Evolutionary conservation across 192 early-diverging fungal genomes (phyloP).

Genomic region (Mortierella claussenii): DNA sequence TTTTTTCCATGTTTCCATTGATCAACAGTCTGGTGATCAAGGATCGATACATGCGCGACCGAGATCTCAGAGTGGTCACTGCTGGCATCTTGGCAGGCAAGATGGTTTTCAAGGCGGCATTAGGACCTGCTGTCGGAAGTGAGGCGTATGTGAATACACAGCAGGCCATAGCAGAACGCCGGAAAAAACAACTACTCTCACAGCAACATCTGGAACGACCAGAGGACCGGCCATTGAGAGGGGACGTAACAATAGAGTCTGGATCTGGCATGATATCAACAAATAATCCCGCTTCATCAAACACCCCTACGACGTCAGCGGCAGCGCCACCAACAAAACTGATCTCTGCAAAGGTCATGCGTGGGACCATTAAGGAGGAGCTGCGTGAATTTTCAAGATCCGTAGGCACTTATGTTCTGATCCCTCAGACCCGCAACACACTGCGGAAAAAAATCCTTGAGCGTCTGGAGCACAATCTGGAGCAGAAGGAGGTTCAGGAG

Average conservation of each 20-base stretch:
- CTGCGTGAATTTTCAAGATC: conserved; percentile 35
- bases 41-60: conserved; percentile 44
- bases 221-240: neutral
- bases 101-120: conserved; percentile 33
- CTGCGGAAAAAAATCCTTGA: conserved; percentile 43
- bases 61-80: conserved; percentile 44
- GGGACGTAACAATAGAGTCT: no score
- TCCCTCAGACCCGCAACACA: conserved; percentile 35
- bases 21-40: conserved; percentile 45
- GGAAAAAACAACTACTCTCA: neutral
- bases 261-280: no score
- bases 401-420: conserved; percentile 39
- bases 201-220: neutral
- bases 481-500: conserved; percentile 39
- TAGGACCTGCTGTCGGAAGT: conserved; percentile 11
- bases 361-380: conserved; percentile 26
- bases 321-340: no score
- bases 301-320: neutral
- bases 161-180: conserved; percentile 8
- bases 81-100: conserved; percentile 49
- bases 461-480: conserved; percentile 30
- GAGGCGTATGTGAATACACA: conserved; percentile 8
- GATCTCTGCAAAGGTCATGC: conserved; percentile 22
- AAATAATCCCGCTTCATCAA: neutral
- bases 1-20: conserved; percentile 46